A percentile compares a stretch with the other conserved stretches of the same genome.
Conservation (phyloP, 1,139 yeast species). For the Candida tropicalis region DNA sequence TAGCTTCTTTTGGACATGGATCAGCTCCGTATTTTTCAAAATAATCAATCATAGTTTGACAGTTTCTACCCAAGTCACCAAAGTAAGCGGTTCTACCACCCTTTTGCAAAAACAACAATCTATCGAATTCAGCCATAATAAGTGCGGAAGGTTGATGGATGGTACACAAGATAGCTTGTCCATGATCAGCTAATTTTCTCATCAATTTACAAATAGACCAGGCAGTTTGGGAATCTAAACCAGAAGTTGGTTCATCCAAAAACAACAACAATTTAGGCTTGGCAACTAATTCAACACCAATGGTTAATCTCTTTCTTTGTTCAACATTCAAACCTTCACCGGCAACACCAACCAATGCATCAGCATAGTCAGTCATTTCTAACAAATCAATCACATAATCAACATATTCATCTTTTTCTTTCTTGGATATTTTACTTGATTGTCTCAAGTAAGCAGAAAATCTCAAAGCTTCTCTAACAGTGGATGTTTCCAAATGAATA, state of each 20-base stretch:
- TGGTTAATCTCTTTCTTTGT: conserved; percentile 38
- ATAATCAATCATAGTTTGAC: conserved; percentile 50
- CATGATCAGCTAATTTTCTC: conserved; percentile 43
- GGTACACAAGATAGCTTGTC: conserved; percentile 45
- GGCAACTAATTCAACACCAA: conserved; percentile 43
- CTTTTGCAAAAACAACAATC: conserved; percentile 37
- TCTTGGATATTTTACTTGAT: conserved; percentile 27
- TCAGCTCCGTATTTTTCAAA: conserved; percentile 57
- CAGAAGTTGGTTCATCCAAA: conserved; percentile 42
- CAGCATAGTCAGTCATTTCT: conserved; percentile 24
- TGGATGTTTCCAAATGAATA: conserved; percentile 36
- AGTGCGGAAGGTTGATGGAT: conserved; percentile 45
- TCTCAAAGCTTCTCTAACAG: conserved; percentile 38
- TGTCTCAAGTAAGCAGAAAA: conserved; percentile 40
- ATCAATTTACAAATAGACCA: conserved; percentile 45
- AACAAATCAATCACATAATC: conserved; percentile 35
- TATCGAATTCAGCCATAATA: conserved; percentile 35
- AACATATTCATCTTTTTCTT: conserved; percentile 36
- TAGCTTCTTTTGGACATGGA: conserved; percentile 46
- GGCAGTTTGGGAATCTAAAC: conserved; percentile 45
- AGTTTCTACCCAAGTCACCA: conserved; percentile 62
- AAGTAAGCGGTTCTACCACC: conserved; percentile 66
- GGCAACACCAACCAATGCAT: conserved; percentile 42
- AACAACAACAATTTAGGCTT: conserved; percentile 38
- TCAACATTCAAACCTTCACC: conserved; percentile 45